Evolutionary conservation across 441 rosid species (phyloP), one percentile per base, ranked within the genome.

Genomic region (Adansonia rubrostipa): DNA sequence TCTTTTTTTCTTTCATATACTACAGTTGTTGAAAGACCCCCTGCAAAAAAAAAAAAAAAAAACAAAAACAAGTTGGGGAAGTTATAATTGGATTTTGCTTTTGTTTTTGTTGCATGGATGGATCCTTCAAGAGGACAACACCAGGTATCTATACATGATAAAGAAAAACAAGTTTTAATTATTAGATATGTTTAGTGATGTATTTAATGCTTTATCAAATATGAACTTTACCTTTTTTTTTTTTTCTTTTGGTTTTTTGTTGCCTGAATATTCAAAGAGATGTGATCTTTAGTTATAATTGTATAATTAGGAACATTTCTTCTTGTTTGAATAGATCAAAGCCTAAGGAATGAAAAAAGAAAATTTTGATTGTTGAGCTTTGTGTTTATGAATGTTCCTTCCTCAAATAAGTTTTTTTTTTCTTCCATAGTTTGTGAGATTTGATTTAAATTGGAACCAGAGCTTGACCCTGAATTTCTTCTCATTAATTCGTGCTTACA

Each of bases 91-190:
- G 33, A 20, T 42, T 68, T 77, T 20, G 22, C 40, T 81, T 51
- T 28, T 10, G 19, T 42, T 72, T 51, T 45, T 66, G 48, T 80
- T 88, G 87, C 87, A 86, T 88, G 86, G 77, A 91, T 88, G 94
- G 94, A 91, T 82, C 79, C 85, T 85, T 89, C 91, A 80, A 83
- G 77, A 28, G 89, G 79, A 80, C 85, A 83, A 73, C 82, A 81
- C 44, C 88, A 88, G 90, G 92, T 89, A 80, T 22, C 13, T 60
- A 60, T 20, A 60, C 20, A 40, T 13, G 54, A 50, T 50, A 50
- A 50, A 50, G 15, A 13, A 50, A 50, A 50, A 50, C 54, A 50
- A 10, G 54, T 50, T 14, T 36, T 8, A 11, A 10, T 50, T 50
- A 33, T 6, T 6, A 6, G 7, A 20, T 8, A 8, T 71, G 47